Conservation (phyloP, 75 land plant species). For the Isoetes taiwanensis region DNA sequence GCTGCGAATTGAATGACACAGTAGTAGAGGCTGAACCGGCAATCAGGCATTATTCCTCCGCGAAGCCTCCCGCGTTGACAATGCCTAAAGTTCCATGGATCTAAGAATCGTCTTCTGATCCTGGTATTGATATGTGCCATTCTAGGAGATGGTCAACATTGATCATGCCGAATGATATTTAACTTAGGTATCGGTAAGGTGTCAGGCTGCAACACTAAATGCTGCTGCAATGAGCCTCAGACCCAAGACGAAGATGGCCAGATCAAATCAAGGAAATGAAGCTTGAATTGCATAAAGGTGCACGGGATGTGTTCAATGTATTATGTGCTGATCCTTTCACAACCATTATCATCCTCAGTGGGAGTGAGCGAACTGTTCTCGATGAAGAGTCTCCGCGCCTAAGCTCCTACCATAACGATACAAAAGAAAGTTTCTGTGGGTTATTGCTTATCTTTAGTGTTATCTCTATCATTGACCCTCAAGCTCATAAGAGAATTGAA, state of each 20-base stretch:
- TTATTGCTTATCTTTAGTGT: too few relatives aligned
- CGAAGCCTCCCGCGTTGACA: slow-evolving; percentile 28
- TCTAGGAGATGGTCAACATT: too few relatives aligned
- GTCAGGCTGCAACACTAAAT: too few relatives aligned
- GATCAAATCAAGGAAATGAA: slow-evolving; percentile 94
- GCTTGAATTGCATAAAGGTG: slow-evolving; percentile 60
- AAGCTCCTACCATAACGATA: too few relatives aligned
- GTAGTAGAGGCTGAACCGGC: slow-evolving; percentile 83
- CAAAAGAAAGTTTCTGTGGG: too few relatives aligned
- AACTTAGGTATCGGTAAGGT: too few relatives aligned
- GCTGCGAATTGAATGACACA: slow-evolving; percentile 91
- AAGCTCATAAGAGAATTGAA: too few relatives aligned
- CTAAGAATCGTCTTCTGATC: slow-evolving; percentile 80
- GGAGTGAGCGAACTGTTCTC: slow-evolving; percentile 67
- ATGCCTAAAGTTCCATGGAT: slow-evolving; percentile 45
- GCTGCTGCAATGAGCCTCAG: too few relatives aligned
- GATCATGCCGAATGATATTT: too few relatives aligned
- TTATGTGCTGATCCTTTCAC: slow-evolving; percentile 78
- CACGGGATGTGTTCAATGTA: slow-evolving; percentile 40
- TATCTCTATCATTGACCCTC: too few relatives aligned
- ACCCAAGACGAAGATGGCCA: slow-evolving; percentile 61
- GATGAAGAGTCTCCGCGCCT: slow-evolving; percentile 55
- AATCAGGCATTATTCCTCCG: slow-evolving; percentile 58
- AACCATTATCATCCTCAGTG: slow-evolving; percentile 84
- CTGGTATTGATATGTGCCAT: too few relatives aligned